Base-by-base conservation (phyloP, 2,329 filamentous ascomycete species). In the Penicillium aurantiogriseum region DNA sequence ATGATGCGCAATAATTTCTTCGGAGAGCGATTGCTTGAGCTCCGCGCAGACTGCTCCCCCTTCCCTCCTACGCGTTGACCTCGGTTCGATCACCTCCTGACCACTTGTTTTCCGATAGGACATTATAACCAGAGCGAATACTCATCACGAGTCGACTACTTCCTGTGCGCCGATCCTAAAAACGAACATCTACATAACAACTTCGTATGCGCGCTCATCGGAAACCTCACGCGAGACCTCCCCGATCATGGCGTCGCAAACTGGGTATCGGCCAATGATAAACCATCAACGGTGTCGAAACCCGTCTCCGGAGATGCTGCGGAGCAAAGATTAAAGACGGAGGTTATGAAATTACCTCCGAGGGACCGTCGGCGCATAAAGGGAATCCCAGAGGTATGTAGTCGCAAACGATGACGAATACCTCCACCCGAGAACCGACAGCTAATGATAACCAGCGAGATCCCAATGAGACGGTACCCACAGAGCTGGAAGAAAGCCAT, bases 71-170 rank as follows among this genome's bases (percentile, higher is more conserved):
- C 8, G 46, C 54, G 54, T 61, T 57, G 33, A 38, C 36, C 38
- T 31, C 36, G 19, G 38, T 49, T 27, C 44, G 59, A 61, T 72
- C 50, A 64, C 56, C 45, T 64, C 52, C 55, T 57, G 56, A 58
- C 57, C 52, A 65, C 48, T 54, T 62, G 39, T 56, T 25, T 44
- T 33, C 25, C 56, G 61, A 49, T 66, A 84, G 84, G 79, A 68
- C 81, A 80, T 63, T 77, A 86, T 56, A 86, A 85, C 70, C 84
- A 87, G 67, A 80, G 79, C 61, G 85, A 88, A 73, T 79, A 87
- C 63, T 76, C 79, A 54, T 79, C 79, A 67, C 80, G 80, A 58
- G 79, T 86, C 50, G 77, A 82, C 64, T 79, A 79, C 60, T 80
- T 86, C 62, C 77, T 87, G 61, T 79, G 76, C 63, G 71, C 76